Evolutionary conservation across 1,284 basidiomycete species (phyloP).

Genomic region (Volvariella volvacea): DNA sequence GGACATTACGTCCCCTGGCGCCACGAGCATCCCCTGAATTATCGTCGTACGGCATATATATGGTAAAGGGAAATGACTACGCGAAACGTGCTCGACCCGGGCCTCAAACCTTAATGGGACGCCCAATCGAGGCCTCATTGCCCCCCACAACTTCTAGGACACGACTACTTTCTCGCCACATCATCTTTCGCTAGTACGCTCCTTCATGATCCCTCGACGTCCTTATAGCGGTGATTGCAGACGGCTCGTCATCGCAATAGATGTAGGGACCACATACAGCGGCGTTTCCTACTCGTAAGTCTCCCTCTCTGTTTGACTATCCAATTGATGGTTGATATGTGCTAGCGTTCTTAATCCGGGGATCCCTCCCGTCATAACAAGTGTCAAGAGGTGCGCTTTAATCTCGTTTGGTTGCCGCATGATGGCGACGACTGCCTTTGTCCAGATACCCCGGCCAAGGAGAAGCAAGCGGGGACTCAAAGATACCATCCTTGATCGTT

Average conservation of each 20-base stretch:
- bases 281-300: neutral
- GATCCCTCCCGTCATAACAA: constrained; percentile 5
- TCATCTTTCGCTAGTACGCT: neutral
- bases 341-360: neutral
- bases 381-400: neutral
- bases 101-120: too few species aligned
- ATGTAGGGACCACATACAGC: neutral
- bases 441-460: constrained; percentile 26
- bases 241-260: neutral
- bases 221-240: neutral
- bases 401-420: neutral
- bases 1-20: too few species aligned
- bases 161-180: too few species aligned
- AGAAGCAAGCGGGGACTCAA: constrained; percentile 23
- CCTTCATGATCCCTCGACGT: neutral
- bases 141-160: too few species aligned
- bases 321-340: neutral
- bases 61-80: too few species aligned
- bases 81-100: too few species aligned
- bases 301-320: neutral
- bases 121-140: too few species aligned
- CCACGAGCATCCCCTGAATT: too few species aligned
- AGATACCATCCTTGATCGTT: constrained; percentile 28
- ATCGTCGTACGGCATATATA: too few species aligned
- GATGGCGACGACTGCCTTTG: neutral